Evolutionary conservation across 1,139 yeast species (phyloP), one percentile per base, ranked within the genome.

Genomic region (Candida smagusa): DNA sequence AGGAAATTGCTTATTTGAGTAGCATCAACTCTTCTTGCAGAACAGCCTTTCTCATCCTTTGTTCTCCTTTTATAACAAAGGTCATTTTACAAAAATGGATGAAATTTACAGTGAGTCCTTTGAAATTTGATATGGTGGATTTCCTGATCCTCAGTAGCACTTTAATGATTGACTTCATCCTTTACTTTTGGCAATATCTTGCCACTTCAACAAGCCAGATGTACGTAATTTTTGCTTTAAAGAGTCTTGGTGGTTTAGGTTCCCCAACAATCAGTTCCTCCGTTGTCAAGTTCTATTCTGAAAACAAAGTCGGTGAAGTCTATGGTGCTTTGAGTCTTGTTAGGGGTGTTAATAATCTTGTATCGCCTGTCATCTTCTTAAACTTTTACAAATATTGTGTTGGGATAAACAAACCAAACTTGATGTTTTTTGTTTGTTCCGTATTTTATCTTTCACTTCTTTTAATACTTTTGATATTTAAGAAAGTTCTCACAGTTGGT

Each of bases 71-170:
- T 2, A 39, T 66, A 9, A 56, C 53, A 36, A 59, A 58, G 33
- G 44, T 42, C 11, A 22, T 68, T 7, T 47, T 68, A 22, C 63
- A 58, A 29, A 49, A 52, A 23, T 26, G 33, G 11, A 43, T 61
- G n/a, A 52, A 53, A 6, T 61, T 76, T 35, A 61, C 60, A 16
- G 50, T 60, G 9, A 54, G 80, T 39, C 64, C 59, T 35, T 48
- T 51, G n/a, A 52, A 68, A 22, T 55, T 84, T 19, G 95, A 85
- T 56, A 53, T 57, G 41, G 61, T 79, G 27, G 95, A 84, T 55
- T 61, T 68, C 37, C 38, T 66, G 2, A 61, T 77, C 42, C 43
- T 54, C 6, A 31, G 49, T 12, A 27, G 56, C 4, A 71, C 65
- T 1, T 43, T 63, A 21, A 16, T 43, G 2, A 57, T 65, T 36